A percentile compares a stretch with the other conserved stretches of the same genome.
Conservation (phyloP, 225 moss, liverwort and hornwort genomes). For the Pseudoscleropodium purum region DNA sequence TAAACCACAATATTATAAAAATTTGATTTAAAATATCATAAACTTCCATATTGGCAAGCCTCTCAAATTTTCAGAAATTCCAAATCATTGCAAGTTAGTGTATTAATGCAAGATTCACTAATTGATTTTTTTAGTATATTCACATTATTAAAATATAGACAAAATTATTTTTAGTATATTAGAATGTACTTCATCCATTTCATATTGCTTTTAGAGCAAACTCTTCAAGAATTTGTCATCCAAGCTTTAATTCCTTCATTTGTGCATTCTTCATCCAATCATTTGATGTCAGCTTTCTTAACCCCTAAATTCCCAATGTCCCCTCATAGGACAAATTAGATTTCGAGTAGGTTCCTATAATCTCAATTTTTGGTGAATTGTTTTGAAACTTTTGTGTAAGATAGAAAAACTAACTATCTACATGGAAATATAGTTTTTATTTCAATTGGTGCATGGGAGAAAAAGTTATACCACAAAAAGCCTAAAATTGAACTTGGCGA, state of each 20-base stretch:
- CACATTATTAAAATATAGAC: neutral
- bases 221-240: neutral
- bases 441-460: no score
- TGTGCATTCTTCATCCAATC: neutral
- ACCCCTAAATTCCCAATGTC: no score
- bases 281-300: fast-evolving
- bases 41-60: fast-evolving
- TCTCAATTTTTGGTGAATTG: no score
- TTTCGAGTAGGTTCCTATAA: no score
- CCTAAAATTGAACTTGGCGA: no score
- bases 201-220: neutral
- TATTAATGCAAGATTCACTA: neutral
- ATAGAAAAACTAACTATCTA: no score
- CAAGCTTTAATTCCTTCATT: neutral
- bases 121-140: neutral
- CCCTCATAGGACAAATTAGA: no score
- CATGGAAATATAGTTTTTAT: no score
- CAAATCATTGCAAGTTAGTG: no score
- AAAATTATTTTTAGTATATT: neutral
- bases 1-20: neutral
- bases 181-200: neutral
- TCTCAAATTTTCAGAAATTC: neutral
- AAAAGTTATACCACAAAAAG: no score
- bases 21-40: neutral
- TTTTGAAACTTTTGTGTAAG: no score